Evolutionary conservation across 2,329 filamentous ascomycete species (phyloP), one percentile per base, ranked within the genome.

Genomic region (Aspergillus sp.): DNA sequence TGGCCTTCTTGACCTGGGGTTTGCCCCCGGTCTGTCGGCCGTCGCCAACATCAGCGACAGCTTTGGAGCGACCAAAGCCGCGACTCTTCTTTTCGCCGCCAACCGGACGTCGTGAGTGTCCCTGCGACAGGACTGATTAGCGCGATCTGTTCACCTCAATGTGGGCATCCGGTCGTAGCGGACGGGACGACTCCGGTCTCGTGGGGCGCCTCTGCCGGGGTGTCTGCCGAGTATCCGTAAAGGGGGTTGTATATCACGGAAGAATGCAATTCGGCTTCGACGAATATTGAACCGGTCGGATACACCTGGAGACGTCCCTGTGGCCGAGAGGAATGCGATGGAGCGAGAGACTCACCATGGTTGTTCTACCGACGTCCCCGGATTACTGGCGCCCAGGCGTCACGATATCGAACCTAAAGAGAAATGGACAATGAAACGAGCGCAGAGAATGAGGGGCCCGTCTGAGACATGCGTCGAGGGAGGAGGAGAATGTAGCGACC

Each of bases 1-100:
- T 90, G 58, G 94, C 94, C 78, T 97, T 97, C 77, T 92, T 93
- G 63, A 96, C 90, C 75, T 89, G 90, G 58, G 85, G 77, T 64
- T 80, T 78, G 54, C 79, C 78, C 42, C 72, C 74, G 42, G 73
- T 70, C 59, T 74, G 74, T 58, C 76, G 69, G 23, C 71, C 73
- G 55, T 73, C 70, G 57, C 73, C 70, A 44, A 73, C 68, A 58
- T 75, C 74, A 50, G 68, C 73, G 52, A 62, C 64, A 23, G 66
- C 71, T 60, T 73, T 75, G 52, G 70, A 71, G 58, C 78, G 64
- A 64, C 73, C 65, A 61, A 75, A 68, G 54, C 64, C 58, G 53
- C 71, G 69, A 62, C 70, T 70, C 63, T 73, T 73, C 63, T 74
- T 73, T 59, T 73, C 72, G 55, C 70, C 70, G 49, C 71, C 71